A percentile compares a stretch with the other conserved stretches of the same genome.
phyloP scores from a whole-genome alignment of 31 red algal genomes.

The Odonthalia washingtoniensis region DNA sequence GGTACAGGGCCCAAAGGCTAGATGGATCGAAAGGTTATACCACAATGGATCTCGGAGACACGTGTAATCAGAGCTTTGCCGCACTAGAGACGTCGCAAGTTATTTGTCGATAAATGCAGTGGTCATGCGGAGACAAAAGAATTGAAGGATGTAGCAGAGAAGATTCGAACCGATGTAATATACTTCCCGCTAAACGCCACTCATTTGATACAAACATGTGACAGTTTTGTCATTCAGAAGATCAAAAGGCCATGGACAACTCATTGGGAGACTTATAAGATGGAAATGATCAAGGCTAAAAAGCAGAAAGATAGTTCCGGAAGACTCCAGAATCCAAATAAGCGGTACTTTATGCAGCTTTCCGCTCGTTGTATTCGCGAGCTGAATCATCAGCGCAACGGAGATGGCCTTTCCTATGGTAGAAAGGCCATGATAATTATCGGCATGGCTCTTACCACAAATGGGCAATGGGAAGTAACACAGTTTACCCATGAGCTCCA shows the following conservation, averaged over 20 bases:
- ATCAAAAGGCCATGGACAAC: constrained; percentile 22
- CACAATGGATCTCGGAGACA: constrained; percentile 40
- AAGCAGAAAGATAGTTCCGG: constrained; percentile 26
- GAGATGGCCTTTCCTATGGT: constrained; percentile 16
- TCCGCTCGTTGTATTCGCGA: constrained; percentile 16
- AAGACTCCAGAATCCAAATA: constrained; percentile 7
- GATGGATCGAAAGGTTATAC: constrained; percentile 46
- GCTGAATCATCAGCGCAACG: constrained; percentile 17
- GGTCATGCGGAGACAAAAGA: constrained; percentile 2
- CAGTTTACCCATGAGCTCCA: constrained; percentile 17
- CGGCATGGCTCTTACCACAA: constrained; percentile 24
- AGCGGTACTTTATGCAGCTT: constrained; percentile 31
- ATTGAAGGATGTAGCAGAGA: not conserved
- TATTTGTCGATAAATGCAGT: constrained; percentile 53
- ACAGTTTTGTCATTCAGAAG: constrained; percentile 37
- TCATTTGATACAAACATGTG: constrained; percentile 21
- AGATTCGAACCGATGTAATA: constrained; percentile 3
- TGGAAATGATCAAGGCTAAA: constrained; percentile 36
- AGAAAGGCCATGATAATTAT: constrained; percentile 22
- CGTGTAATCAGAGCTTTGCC: constrained; percentile 5
- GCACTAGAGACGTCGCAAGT: constrained; percentile 14
- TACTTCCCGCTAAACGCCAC: constrained; percentile 27
- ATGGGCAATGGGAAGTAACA: constrained; percentile 12
- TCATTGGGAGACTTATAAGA: constrained; percentile 24
- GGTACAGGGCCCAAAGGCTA: constrained; percentile 43